Evolutionary conservation across 352 stramenopile species (phyloP), one percentile per base, ranked within the genome.

Genomic region (Nothophytophthora sp.): DNA sequence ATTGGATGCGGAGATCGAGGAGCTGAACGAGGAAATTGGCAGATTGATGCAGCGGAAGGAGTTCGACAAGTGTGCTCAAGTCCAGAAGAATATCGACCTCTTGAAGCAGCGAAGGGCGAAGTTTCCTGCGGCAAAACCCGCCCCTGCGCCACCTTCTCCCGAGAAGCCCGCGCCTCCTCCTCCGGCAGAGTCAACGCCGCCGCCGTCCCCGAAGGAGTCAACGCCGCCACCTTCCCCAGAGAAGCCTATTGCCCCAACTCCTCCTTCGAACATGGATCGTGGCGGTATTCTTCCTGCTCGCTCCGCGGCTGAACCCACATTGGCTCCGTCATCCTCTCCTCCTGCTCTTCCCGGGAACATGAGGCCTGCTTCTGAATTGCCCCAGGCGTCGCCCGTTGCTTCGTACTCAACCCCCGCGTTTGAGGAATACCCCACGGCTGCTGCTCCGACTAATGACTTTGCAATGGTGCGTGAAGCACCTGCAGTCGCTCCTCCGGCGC

Each of bases 51-150:
- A 88, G 41, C 70, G 75, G 20, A 96, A 96, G 47, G 60, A 90
- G 47, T 95, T 95, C 35, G 81, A 90, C 38, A 95, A 95, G 51
- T 96, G 85, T 38, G 75, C 81, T 0, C 63, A 88, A n/a, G 68
- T 96, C 30, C 86, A 96, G 25, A 89, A 79, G 20, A 74, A 95
- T 25, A 91, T 96, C 34, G 82, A 93, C 32, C 64, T 73, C 15
- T 40, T 93, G 29, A 94, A 95, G 52, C 85, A 80, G 44, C 76
- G 76, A 11, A 47, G 82, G 10, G 76, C 76, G 0, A 81, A 81
- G 54, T 89, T 90, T 49, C 64, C 48, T 32, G 27, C 60, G 55
- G 47, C 59, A 66, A 60, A 48, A 53, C 47, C 67, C 9, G 50
- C 68, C 16, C 35, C 45, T 30, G 36, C 47, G 37, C 41, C 58